phyloP scores from a whole-genome alignment of 2,329 filamentous ascomycete species.

The Cercospora beticola region DNA sequence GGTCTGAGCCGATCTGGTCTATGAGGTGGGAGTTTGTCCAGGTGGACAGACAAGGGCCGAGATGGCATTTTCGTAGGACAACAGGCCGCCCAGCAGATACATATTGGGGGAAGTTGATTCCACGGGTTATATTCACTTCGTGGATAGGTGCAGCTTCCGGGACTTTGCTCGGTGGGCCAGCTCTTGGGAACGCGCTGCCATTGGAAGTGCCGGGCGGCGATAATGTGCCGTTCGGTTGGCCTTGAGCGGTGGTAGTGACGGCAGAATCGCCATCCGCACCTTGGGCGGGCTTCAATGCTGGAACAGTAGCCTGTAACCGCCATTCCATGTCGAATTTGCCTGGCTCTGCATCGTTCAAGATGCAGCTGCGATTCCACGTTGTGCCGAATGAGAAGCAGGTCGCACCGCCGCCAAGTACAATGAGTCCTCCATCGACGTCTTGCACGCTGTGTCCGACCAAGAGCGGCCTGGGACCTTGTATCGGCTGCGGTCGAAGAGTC shows the following conservation, averaged over 20 bases:
- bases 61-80: constrained; percentile 63
- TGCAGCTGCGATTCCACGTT: constrained; percentile 69
- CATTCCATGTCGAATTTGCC: constrained; percentile 31
- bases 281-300: constrained; percentile 23
- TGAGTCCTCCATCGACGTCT: constrained; percentile 50
- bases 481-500: constrained; percentile 32
- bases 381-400: constrained; percentile 91
- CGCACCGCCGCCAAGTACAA: constrained; percentile 75
- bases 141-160: constrained; percentile 44
- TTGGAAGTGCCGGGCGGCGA: not conserved
- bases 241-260: constrained; percentile 6
- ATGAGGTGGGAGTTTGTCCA: constrained; percentile 72
- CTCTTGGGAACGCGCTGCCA: too few relatives aligned
- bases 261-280: constrained; percentile 20
- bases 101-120: constrained; percentile 60
- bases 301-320: constrained; percentile 30
- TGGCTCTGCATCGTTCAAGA: constrained; percentile 31
- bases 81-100: constrained; percentile 60
- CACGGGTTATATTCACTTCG: constrained; percentile 53
- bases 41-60: constrained; percentile 64
- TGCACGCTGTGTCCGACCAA: constrained; percentile 67
- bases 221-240: not conserved
- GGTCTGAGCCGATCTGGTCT: constrained; percentile 31
- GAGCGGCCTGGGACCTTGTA: constrained; percentile 57
- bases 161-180: constrained; percentile 8